Conservation (phyloP, 257 asterid genomes). For the Lycium ferocissimum region DNA sequence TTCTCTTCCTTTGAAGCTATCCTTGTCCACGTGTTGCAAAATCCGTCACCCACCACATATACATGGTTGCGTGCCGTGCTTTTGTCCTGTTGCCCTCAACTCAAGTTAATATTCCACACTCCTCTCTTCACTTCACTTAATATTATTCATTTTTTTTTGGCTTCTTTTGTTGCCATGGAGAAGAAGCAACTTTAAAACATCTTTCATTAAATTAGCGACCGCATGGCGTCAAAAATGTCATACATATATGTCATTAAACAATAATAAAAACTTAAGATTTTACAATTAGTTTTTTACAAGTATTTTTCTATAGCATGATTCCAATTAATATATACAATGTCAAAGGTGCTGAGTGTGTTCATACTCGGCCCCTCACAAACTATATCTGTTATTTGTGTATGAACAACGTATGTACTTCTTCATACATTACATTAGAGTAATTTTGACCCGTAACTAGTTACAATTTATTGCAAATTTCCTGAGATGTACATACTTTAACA, state of each 20-base stretch:
- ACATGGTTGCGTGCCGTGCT: conserved; percentile 22
- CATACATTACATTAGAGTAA: background rate
- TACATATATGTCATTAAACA: background rate
- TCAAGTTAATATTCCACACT: conserved; percentile 14
- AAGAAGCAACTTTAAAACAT: background rate
- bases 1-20: background rate
- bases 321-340: too few relatives aligned
- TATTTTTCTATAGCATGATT: background rate
- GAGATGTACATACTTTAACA: too few relatives aligned
- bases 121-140: conserved; percentile 1
- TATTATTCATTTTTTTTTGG: background rate
- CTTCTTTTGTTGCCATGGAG: background rate
- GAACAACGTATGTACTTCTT: background rate
- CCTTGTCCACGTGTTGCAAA: background rate
- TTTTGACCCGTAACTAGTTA: too few relatives aligned
- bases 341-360: too few relatives aligned
- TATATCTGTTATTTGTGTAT: background rate
- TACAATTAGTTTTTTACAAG: background rate
- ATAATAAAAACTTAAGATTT: background rate
- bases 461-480: too few relatives aligned
- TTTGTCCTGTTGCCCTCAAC: background rate
- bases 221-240: background rate
- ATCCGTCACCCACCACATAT: conserved; percentile 2
- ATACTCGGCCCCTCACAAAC: too few relatives aligned
- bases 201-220: background rate